Base-by-base conservation (phyloP, 495 filamentous ascomycete species). In the Penicillium coprophilum region DNA sequence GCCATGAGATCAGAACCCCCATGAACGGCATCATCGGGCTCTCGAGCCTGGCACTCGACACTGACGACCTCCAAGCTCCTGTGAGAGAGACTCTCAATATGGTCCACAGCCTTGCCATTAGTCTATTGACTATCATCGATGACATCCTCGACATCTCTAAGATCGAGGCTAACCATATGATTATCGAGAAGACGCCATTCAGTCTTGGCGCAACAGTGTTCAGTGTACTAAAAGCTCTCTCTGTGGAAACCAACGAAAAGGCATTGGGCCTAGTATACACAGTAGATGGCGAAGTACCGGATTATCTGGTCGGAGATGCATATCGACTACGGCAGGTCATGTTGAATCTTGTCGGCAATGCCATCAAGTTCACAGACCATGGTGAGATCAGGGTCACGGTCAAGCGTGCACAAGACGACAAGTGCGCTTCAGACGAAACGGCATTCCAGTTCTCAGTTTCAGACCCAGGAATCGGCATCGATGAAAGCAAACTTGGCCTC, bases 31-130 rank as follows among this genome's bases (percentile, higher is more conserved):
- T 90, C 78, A 81, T 85, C 2, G 85, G 89, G 3, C 59, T 96
- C 87, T 95, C 92, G 0, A 92, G 95, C 36, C 69, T 93, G 11
- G 75, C 81, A 84, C 61, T 59, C 70, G 80, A 45, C 84, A 91
- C 57, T 80, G 91, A 66, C 68, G 79, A 84, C 80, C 15, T 86
- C 84, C 60, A 88, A 83, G 61, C 87, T 86, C 40, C 83, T 83
- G 62, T 78, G 81, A 32, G 91, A 83, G 91, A 96, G 71, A 96
- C 95, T 86, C 72, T 96, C 60, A 95, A 92, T 60, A 96, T 95
- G 69, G 91, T 96, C 51, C 92, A 96, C 68, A 91, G 91, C 59
- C 83, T 96, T 3, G 90, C 85, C 0, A 91, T 90, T 60, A 84
- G 83, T 6, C 75, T 95, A 6, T 70, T 95, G 34, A 89, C 85